Percentiles rank a stretch among this genome's conserved stretches.
Evolutionary conservation across 1,284 basidiomycete species (phyloP).

Genomic region (Rhodofomes roseus): DNA sequence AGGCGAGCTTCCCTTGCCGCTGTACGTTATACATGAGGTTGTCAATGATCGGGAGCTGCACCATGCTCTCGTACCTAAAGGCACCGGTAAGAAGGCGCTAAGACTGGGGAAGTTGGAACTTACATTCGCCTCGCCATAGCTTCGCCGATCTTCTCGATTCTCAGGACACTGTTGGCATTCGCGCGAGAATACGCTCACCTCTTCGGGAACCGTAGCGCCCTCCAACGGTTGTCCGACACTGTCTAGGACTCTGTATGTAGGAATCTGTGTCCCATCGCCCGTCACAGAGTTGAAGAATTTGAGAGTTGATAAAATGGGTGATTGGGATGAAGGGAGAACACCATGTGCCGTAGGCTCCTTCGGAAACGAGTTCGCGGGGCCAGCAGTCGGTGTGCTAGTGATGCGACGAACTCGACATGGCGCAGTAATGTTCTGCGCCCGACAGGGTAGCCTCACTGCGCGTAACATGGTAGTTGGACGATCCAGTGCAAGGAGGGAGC

Average conservation of each 20-base stretch:
- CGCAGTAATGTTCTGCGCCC: neutral
- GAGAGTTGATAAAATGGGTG: conserved; percentile 63
- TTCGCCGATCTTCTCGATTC: conserved; percentile 56
- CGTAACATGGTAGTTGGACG: neutral
- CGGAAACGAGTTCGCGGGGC: conserved; percentile 1
- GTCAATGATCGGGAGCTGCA: conserved; percentile 81
- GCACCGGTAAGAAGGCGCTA: neutral
- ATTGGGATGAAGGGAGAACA: conserved; percentile 55
- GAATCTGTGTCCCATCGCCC: conserved; percentile 58
- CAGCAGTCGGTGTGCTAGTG: neutral
- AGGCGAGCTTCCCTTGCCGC: conserved; percentile 91
- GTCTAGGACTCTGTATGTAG: conserved; percentile 81
- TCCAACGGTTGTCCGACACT: conserved; percentile 70
- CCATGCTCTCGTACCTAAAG: conserved; percentile 76
- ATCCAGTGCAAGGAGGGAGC: too few relatives aligned
- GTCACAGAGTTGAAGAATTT: conserved; percentile 77
- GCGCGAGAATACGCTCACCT: conserved; percentile 31
- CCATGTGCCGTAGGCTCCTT: conserved; percentile 10
- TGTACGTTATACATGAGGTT: conserved; percentile 90
- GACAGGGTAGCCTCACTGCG: neutral
- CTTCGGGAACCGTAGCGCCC: conserved; percentile 68
- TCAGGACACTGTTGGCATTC: conserved; percentile 7
- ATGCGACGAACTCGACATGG: neutral
- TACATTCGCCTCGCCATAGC: conserved; percentile 70
- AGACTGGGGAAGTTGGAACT: conserved; percentile 18